phyloP scores from a whole-genome alignment of 768 basidiomycete species.

The Macrolepiota albuminosa region DNA sequence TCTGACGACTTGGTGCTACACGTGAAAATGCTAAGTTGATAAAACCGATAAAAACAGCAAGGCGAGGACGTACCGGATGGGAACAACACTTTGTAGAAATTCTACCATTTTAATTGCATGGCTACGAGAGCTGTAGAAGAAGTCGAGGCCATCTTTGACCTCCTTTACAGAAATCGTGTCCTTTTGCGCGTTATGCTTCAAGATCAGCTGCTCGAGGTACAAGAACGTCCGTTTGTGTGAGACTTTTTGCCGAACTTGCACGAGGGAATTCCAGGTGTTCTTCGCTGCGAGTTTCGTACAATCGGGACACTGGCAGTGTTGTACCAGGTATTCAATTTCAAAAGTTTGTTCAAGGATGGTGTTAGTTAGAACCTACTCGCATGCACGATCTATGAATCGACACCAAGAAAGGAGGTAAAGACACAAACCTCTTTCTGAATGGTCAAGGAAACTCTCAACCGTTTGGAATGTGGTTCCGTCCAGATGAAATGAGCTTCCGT shows the following conservation, averaged over 20 bases:
- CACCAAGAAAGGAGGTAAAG: background rate
- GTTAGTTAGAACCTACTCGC: slow-evolving; percentile 75
- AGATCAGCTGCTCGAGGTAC: slow-evolving; percentile 93
- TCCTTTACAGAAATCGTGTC: slow-evolving; percentile 94
- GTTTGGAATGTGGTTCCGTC: slow-evolving; percentile 98
- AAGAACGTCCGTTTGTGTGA: slow-evolving; percentile 97
- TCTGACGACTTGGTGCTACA: slow-evolving; percentile 87
- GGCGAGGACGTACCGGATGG: slow-evolving; percentile 59
- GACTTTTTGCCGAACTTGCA: slow-evolving; percentile 99
- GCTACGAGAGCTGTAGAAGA: slow-evolving; percentile 89
- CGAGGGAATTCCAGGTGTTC: slow-evolving; percentile 97
- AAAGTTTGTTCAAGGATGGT: slow-evolving; percentile 98
- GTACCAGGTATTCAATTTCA: slow-evolving; percentile 93
- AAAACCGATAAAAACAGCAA: background rate
- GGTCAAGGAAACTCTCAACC: slow-evolving; percentile 87
- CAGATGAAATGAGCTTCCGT: slow-evolving; percentile 99
- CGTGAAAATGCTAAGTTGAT: background rate
- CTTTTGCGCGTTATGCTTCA: slow-evolving; percentile 95
- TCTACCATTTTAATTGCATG: slow-evolving; percentile 97
- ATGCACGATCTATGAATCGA: background rate
- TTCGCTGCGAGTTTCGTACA: slow-evolving; percentile 94
- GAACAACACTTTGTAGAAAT: slow-evolving; percentile 84
- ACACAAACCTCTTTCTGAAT: slow-evolving; percentile 92
- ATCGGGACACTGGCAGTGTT: slow-evolving; percentile 92
- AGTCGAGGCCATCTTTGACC: slow-evolving; percentile 91